A percentile compares a stretch with the other conserved stretches of the same genome.
phyloP scores from a whole-genome alignment of 352 stramenopile genomes.

The Phytophthora constricta region DNA sequence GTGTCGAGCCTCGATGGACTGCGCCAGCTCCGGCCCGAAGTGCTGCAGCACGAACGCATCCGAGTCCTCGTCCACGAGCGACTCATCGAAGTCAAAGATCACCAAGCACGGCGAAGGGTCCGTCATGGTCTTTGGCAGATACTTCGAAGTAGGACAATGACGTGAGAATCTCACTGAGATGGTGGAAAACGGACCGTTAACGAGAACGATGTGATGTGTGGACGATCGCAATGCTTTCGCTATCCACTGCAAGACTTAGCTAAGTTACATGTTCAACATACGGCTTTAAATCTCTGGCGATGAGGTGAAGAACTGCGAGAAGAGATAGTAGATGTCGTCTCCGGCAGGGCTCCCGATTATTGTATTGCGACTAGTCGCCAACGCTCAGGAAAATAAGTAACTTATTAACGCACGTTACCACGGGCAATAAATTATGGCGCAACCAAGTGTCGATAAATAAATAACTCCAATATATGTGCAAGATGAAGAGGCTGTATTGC shows the following conservation, averaged over 20 bases:
- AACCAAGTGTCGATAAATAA: too few relatives aligned
- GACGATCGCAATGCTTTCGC: not conserved
- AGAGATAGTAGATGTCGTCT: conserved; percentile 50
- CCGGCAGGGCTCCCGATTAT: too few relatives aligned
- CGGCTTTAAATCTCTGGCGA: not conserved
- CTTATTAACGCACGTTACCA: too few relatives aligned
- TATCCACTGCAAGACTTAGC: not conserved
- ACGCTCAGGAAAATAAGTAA: too few relatives aligned
- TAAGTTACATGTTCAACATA: not conserved
- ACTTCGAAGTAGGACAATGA: too few relatives aligned
- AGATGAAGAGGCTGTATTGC: too few relatives aligned
- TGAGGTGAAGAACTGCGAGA: conserved; percentile 28
- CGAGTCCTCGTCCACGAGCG: conserved; percentile 58
- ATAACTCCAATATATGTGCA: too few relatives aligned
- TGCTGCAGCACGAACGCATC: conserved; percentile 21
- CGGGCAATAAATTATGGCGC: too few relatives aligned
- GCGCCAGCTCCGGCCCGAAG: not conserved
- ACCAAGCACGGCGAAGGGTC: conserved; percentile 30
- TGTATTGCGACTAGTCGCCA: too few relatives aligned
- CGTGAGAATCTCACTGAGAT: not conserved
- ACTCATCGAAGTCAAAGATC: conserved; percentile 61
- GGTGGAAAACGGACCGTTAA: too few relatives aligned
- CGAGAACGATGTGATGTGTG: not conserved
- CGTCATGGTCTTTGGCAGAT: not conserved
- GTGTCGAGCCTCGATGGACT: conserved; percentile 29